Percentiles rank a stretch among this genome's conserved stretches.
Evolutionary conservation across 805 yeast species (phyloP).

Genomic region (Ogataea philodendri): DNA sequence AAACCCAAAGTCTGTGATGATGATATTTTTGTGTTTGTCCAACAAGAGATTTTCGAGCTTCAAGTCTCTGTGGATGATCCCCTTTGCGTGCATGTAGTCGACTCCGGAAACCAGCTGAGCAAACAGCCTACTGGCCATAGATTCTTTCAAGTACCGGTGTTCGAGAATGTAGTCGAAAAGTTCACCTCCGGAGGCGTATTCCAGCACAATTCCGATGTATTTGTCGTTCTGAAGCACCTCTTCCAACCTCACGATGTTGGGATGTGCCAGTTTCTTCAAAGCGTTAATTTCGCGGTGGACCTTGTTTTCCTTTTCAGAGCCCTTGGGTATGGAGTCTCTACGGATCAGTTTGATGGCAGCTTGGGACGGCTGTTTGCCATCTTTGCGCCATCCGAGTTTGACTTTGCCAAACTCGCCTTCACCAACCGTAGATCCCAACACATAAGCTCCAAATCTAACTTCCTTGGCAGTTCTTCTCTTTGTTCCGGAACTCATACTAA

Average conservation of each 20-base stretch:
- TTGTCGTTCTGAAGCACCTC: conserved; percentile 92
- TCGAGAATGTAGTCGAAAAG: conserved; percentile 87
- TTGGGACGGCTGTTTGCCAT: conserved; percentile 72
- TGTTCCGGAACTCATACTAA: conserved; percentile 22
- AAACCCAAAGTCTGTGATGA: conserved; percentile 91
- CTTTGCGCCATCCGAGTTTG: conserved; percentile 92
- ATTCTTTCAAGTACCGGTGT: conserved; percentile 83
- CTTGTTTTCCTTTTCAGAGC: conserved; percentile 81
- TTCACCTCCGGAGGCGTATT: conserved; percentile 97
- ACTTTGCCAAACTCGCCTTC: conserved; percentile 99
- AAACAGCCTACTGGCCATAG: conserved; percentile 80
- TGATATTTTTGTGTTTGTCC: conserved; percentile 82
- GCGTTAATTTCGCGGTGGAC: conserved; percentile 93
- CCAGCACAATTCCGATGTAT: conserved; percentile 93
- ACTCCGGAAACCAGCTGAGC: conserved; percentile 95
- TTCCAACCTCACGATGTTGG: conserved; percentile 87
- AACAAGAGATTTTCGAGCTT: conserved; percentile 71
- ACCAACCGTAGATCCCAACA: conserved; percentile 89
- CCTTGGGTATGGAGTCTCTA: conserved; percentile 83
- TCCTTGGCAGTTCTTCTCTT: conserved; percentile 51
- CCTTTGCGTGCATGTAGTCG: conserved; percentile 80
- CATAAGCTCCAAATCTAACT: conserved; percentile 84
- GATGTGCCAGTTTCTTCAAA: conserved; percentile 79
- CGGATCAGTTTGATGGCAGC: conserved; percentile 92
- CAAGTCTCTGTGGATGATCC: conserved; percentile 75